Conservation (phyloP, 179 eudicot genomes). For the Amaranthus tricolor region DNA sequence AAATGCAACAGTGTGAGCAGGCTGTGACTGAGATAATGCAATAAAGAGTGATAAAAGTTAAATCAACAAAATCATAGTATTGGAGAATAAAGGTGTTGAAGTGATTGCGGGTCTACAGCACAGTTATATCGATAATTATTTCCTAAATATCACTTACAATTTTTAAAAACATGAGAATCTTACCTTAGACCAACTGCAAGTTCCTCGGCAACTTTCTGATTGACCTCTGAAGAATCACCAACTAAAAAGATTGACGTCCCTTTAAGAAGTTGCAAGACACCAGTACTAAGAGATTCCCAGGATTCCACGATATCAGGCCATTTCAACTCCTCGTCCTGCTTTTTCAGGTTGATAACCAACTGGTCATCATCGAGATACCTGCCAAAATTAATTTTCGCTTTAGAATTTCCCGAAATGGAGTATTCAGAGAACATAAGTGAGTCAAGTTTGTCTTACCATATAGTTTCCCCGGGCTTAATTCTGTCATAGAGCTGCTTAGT, state of each 20-base stretch:
- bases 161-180: conserved; percentile 10
- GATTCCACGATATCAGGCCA: conserved; percentile 95
- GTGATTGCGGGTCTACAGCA: not conserved
- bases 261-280: conserved; percentile 71
- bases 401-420: conserved; percentile 6
- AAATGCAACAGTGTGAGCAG: not conserved
- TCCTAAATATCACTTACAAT: not conserved
- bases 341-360: conserved; percentile 76
- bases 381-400: conserved; percentile 21
- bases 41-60: not conserved
- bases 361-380: conserved; percentile 91
- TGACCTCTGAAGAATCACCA: conserved; percentile 82
- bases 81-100: not conserved
- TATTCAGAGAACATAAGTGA: not conserved
- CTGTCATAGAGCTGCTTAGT: conserved; percentile 62
- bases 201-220: conserved; percentile 72
- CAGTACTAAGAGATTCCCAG: conserved; percentile 88
- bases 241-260: conserved; percentile 77
- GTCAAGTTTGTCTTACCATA: conserved; percentile 53
- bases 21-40: not conserved
- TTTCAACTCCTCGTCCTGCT: conserved; percentile 78
- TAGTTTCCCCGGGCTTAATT: conserved; percentile 92
- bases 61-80: not conserved
- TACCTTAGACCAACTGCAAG: conserved; percentile 89
- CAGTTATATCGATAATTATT: not conserved